Percentiles rank a stretch among this genome's conserved stretches.
phyloP scores from a whole-genome alignment of 805 yeast genomes.

The Candida jianshihensis region DNA sequence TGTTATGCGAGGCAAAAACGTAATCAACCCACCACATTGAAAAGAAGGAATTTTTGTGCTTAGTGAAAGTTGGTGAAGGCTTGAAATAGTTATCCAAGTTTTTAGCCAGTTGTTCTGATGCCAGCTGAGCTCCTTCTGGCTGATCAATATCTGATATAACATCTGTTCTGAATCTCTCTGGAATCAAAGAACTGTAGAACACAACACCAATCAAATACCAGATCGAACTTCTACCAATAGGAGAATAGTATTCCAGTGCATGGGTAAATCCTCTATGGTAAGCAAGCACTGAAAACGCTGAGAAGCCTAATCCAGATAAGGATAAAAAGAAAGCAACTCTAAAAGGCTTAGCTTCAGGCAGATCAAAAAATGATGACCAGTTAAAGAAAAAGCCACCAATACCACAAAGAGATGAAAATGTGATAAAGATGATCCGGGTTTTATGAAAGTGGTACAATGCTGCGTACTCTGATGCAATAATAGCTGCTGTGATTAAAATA shows the following conservation, averaged over 20 bases:
- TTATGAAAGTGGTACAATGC: conserved; percentile 57
- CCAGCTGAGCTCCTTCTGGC: conserved; percentile 30
- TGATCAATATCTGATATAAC: conserved; percentile 42
- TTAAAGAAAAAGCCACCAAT: conserved; percentile 67
- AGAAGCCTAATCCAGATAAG: conserved; percentile 66
- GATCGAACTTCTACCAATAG: conserved; percentile 62
- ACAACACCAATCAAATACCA: conserved; percentile 81
- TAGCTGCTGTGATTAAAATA: conserved; percentile 80
- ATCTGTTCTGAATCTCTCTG: conserved; percentile 82
- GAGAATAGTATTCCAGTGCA: conserved; percentile 52
- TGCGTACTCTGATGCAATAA: conserved; percentile 79
- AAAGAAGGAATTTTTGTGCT: conserved; percentile 29
- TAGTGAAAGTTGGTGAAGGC: conserved; percentile 30
- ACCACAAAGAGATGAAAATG: conserved; percentile 62
- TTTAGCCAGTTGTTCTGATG: too few relatives aligned
- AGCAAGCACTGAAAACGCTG: conserved; percentile 53
- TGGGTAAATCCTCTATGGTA: conserved; percentile 47
- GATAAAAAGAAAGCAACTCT: conserved; percentile 77
- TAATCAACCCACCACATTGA: conserved; percentile 86
- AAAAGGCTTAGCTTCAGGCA: conserved; percentile 74
- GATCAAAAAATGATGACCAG: conserved; percentile 90
- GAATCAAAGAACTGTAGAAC: conserved; percentile 81
- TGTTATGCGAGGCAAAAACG: conserved; percentile 69
- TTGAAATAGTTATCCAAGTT: conserved; percentile 33
- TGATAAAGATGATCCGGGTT: conserved; percentile 43